Evolutionary conservation across 495 filamentous ascomycete genomes (phyloP).

Genomic region (Lichenothelia convexa): DNA sequence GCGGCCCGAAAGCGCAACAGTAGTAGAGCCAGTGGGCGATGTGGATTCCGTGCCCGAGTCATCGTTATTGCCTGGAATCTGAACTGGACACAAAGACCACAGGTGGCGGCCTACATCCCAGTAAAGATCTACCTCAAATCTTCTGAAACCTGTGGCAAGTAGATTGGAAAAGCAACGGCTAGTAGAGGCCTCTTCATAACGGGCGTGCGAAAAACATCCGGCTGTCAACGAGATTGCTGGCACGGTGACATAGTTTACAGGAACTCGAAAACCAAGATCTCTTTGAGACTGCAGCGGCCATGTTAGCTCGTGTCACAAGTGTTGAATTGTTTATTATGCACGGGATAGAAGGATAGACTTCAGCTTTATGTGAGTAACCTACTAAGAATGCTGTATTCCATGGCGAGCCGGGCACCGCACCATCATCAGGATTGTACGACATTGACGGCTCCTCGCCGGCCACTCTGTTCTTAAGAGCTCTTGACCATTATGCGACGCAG

Average conservation of each 20-base stretch:
- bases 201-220: slow-evolving; percentile 37
- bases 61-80: slow-evolving; percentile 8
- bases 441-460: no score
- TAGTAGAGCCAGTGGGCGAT: neutral
- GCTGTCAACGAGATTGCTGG: slow-evolving; percentile 34
- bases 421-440: no score
- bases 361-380: no score
- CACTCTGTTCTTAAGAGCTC: no score
- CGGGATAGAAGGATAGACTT: no score
- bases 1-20: slow-evolving; percentile 7
- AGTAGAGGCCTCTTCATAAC: slow-evolving; percentile 29
- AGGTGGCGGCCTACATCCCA: slow-evolving; percentile 34
- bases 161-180: slow-evolving; percentile 42
- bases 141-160: slow-evolving; percentile 36
- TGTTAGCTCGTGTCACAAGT: no score
- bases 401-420: no score
- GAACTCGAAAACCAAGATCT: slow-evolving; percentile 39
- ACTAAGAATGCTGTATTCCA: no score
- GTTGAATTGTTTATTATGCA: no score
- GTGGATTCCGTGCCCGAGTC: neutral
- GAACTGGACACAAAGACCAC: slow-evolving; percentile 44
- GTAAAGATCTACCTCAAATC: slow-evolving; percentile 43
- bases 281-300: slow-evolving; percentile 42
- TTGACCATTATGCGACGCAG: no score
- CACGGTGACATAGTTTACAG: slow-evolving; percentile 41